phyloP scores from a whole-genome alignment of 2,329 filamentous ascomycete species.

The Fusarium drepaniforme region DNA sequence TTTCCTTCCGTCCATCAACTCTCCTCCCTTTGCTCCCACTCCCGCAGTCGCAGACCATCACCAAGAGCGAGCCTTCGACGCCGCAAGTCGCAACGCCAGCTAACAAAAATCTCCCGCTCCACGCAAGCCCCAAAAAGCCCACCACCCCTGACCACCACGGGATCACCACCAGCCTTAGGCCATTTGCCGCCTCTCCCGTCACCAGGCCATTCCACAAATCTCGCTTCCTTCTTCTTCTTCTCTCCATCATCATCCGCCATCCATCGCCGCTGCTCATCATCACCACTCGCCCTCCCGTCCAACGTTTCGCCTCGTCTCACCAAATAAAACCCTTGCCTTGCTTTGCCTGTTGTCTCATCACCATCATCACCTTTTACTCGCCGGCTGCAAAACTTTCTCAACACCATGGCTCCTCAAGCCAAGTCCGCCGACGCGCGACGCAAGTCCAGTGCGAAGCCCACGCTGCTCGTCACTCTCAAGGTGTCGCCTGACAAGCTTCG shows the following conservation, averaged over 20 bases:
- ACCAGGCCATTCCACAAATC: constrained; percentile 41
- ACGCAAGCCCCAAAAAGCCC: constrained; percentile 47
- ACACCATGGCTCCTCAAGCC: constrained; percentile 50
- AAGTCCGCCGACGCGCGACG: constrained; percentile 52
- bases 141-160: constrained; percentile 47
- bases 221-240: constrained; percentile 29
- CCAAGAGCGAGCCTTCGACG: constrained; percentile 41
- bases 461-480: constrained; percentile 64
- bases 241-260: constrained; percentile 10
- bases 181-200: constrained; percentile 45
- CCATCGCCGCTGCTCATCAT: constrained; percentile 21
- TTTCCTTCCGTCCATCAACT: constrained; percentile 39
- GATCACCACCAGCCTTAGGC: constrained; percentile 45
- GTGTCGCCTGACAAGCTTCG: constrained; percentile 64
- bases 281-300: constrained; percentile 5
- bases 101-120: constrained; percentile 43
- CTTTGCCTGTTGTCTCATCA: constrained; percentile 14
- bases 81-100: constrained; percentile 38
- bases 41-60: constrained; percentile 35
- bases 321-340: constrained; percentile 10
- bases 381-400: constrained; percentile 20
- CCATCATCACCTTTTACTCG: constrained; percentile 22
- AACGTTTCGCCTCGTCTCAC: constrained; percentile 10
- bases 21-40: constrained; percentile 38
- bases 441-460: constrained; percentile 53